A percentile compares a stretch with the other conserved stretches of the same genome.
Evolutionary conservation across 306 rosid species (phyloP).

Genomic region (Neltuma alba): DNA sequence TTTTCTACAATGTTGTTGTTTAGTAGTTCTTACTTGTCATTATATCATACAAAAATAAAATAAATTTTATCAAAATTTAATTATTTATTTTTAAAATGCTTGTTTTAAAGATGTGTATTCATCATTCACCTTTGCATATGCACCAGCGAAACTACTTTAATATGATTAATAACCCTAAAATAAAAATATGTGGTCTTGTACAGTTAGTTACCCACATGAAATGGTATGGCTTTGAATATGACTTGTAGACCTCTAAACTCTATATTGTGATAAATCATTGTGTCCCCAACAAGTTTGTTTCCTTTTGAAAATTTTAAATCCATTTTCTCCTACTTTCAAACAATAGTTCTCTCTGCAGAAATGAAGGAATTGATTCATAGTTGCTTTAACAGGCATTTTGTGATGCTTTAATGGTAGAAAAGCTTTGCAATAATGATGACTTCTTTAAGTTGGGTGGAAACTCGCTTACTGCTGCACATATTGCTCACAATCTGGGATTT

Average conservation of each 20-base stretch:
- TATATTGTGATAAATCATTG: conserved; percentile 5
- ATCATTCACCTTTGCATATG: too few relatives aligned
- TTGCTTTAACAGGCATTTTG: conserved; percentile 66
- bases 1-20: background rate
- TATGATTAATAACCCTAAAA: conserved; percentile 14
- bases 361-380: conserved; percentile 26
- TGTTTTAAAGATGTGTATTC: too few relatives aligned
- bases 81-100: background rate
- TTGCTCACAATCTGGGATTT: conserved; percentile 73
- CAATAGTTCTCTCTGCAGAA: background rate
- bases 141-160: background rate
- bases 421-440: conserved; percentile 68
- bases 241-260: conserved; percentile 22
- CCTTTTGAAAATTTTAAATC: conserved; percentile 15
- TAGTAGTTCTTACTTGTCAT: too few relatives aligned
- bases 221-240: conserved; percentile 15
- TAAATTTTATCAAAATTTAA: too few relatives aligned
- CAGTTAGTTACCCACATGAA: background rate
- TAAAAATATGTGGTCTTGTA: conserved; percentile 20
- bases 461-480: conserved; percentile 91
- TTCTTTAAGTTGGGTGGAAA: conserved; percentile 86
- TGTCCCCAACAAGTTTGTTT: conserved; percentile 1
- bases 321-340: background rate
- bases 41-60: too few relatives aligned
- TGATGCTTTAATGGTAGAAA: conserved; percentile 63